Percentiles rank a stretch among this genome's conserved stretches.
These are phyloP conservation scores for Candida insectorum DNA, from an alignment of 805 yeast species.

Conservation along the genomic window DNA sequence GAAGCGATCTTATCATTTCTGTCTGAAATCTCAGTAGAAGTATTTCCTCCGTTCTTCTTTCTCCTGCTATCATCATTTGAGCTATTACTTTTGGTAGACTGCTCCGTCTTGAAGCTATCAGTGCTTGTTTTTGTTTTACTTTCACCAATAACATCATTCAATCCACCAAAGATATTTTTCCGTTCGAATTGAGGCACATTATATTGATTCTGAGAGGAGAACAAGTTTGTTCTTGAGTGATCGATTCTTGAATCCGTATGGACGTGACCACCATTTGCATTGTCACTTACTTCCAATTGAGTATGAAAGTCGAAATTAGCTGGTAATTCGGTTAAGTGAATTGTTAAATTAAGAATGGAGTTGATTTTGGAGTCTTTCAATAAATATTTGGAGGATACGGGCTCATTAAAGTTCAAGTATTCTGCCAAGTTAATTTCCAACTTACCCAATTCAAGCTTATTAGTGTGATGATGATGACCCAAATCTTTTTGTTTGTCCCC, in stretches of 20 bases:
- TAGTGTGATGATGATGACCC: slow-evolving; percentile 8
- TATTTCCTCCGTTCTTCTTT: background rate
- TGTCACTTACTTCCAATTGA: slow-evolving; percentile 34
- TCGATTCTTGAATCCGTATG: slow-evolving; percentile 4
- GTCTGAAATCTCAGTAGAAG: background rate
- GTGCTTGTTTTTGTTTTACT: slow-evolving; percentile 3
- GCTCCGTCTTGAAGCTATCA: slow-evolving; percentile 1
- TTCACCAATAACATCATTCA: slow-evolving; percentile 30
- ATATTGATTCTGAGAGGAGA: slow-evolving; percentile 19
- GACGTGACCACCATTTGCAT: slow-evolving; percentile 2
- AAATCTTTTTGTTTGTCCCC: slow-evolving; percentile 19
- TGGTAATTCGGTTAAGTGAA: slow-evolving; percentile 47
- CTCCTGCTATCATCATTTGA: background rate
- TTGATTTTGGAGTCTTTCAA: slow-evolving; percentile 79
- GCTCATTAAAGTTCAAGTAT: slow-evolving; percentile 54
- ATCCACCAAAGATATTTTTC: slow-evolving; percentile 47
- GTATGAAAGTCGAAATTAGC: slow-evolving; percentile 39
- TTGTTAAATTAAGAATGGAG: slow-evolving; percentile 63
- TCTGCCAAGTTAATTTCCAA: slow-evolving; percentile 70
- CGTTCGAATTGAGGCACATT: slow-evolving; percentile 39
- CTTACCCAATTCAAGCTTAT: slow-evolving; percentile 47
- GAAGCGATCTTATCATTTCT: background rate
- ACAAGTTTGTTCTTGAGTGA: slow-evolving; percentile 1
- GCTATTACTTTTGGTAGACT: background rate
- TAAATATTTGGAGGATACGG: slow-evolving; percentile 59